Evolutionary conservation across 2,329 filamentous ascomycete genomes (phyloP).

Genomic region (Xylariaceae sp.): DNA sequence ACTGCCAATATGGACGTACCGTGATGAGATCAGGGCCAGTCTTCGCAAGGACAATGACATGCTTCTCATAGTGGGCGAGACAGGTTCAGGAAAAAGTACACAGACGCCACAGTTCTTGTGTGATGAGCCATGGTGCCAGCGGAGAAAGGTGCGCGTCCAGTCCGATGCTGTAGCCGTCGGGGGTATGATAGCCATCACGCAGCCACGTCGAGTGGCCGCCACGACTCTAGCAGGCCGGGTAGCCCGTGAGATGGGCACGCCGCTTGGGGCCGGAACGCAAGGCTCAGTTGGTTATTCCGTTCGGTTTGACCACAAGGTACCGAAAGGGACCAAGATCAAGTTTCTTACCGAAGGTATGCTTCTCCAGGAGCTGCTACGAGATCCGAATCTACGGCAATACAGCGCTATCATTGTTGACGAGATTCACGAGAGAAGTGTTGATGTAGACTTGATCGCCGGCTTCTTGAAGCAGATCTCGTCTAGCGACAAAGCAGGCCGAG

Average conservation of each 20-base stretch:
- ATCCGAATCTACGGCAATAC: slow-evolving; percentile 78
- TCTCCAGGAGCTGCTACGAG: slow-evolving; percentile 84
- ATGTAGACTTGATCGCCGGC: slow-evolving; percentile 86
- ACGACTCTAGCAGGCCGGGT: slow-evolving; percentile 87
- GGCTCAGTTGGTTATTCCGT: slow-evolving; percentile 84
- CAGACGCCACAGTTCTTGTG: slow-evolving; percentile 91
- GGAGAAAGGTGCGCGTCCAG: slow-evolving; percentile 48
- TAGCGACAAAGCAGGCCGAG: slow-evolving; percentile 58
- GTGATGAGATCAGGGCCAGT: slow-evolving; percentile 62
- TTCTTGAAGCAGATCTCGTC: slow-evolving; percentile 77
- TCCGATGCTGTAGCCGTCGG: slow-evolving; percentile 54
- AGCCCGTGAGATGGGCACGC: slow-evolving; percentile 66
- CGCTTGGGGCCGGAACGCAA: slow-evolving; percentile 40
- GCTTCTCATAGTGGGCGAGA: slow-evolving; percentile 85
- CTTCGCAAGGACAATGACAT: slow-evolving; percentile 63
- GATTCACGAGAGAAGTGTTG: slow-evolving; percentile 92
- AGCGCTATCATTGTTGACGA: slow-evolving; percentile 92
- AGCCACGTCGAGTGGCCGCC: slow-evolving; percentile 89
- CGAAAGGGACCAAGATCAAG: slow-evolving; percentile 81
- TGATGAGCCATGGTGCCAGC: slow-evolving; percentile 72
- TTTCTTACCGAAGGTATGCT: slow-evolving; percentile 96
- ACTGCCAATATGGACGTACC: slow-evolving; percentile 77
- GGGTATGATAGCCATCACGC: slow-evolving; percentile 86
- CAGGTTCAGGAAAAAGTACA: slow-evolving; percentile 93
- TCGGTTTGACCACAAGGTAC: slow-evolving; percentile 83